Base-by-base conservation (phyloP, 495 filamentous ascomycete species). In the Podospora sp. region DNA sequence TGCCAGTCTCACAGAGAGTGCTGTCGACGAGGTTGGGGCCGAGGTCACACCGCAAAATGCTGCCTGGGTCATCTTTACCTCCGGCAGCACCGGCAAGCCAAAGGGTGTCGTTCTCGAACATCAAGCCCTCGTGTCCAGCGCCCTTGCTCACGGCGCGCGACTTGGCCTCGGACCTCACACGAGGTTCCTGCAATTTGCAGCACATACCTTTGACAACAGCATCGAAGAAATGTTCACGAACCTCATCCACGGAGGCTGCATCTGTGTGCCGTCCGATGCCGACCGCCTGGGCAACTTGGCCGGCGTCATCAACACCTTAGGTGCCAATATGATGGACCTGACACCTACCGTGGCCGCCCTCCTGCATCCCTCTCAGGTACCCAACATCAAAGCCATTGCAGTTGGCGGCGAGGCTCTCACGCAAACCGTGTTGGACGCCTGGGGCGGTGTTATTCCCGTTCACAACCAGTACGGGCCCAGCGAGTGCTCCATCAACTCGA, bases 141-240 rank as follows among this genome's bases (percentile, higher is more conserved):
- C 59, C 6, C 67, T 73, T 4, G 65, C 68, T 14, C 82, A 84
- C 65, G 78, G 77, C 8, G 62, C 67, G 2, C 71, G 72, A 0
- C 64, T 86, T 5, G 65, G 75, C n/a, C 72, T 87, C 53, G 68
- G 76, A 25, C 61, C 77, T 0, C 55, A 69, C 1, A 80, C 81
- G 6, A 72, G 83, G 1, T 76, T 83, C 6, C 70, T 90, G 14
- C 87, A 90, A 66, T 89, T 86, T 63, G 83, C 86, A 16, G 81
- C 84, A 27, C 84, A 84, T 66, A 86, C 84, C 0, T 89, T 88
- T 40, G 88, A 90, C 65, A 79, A 83, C 24, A 83, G 81, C 57
- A 72, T 88, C 11, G 64, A 82, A 12, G 87, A 90, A 22, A 85
- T 86, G 14, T 81, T 88, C 53, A 82, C 84, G 9, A 84, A 81